Conservation (phyloP, 2,329 filamentous ascomycete species). For the Epichloe gansuensis region DNA sequence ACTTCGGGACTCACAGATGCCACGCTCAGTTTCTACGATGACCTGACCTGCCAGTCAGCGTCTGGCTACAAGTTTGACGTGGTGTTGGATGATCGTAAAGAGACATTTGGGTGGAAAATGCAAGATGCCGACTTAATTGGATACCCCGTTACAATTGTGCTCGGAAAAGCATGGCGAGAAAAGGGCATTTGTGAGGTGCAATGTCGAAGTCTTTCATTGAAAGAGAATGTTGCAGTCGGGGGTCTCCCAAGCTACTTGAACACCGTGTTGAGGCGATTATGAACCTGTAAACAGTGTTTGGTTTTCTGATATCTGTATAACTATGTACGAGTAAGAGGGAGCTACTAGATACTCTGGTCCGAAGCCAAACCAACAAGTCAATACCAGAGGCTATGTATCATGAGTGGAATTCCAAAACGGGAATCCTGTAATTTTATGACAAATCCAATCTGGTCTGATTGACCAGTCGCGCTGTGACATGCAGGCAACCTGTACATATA, state of each 20-base stretch:
- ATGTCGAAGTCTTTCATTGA: slow-evolving; percentile 54
- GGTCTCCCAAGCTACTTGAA: slow-evolving; percentile 31
- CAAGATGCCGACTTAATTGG: slow-evolving; percentile 81
- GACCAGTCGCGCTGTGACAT: no score
- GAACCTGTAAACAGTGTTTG: slow-evolving; percentile 6
- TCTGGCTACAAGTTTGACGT: slow-evolving; percentile 37
- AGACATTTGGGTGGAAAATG: slow-evolving; percentile 70
- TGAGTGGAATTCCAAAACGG: no score
- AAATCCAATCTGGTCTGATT: no score
- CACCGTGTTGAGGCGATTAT: slow-evolving; percentile 35
- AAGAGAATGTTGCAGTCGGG: slow-evolving; percentile 42
- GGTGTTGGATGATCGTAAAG: slow-evolving; percentile 60
- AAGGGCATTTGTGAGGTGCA: slow-evolving; percentile 60
- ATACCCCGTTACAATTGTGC: slow-evolving; percentile 69
- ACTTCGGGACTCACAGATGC: slow-evolving; percentile 32
- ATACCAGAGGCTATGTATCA: neutral
- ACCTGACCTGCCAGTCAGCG: slow-evolving; percentile 23
- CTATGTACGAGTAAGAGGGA: neutral
- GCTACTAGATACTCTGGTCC: neutral
- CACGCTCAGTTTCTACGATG: slow-evolving; percentile 50
- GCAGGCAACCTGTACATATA: no score
- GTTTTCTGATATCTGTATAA: neutral
- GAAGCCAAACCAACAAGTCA: neutral
- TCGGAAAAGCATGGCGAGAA: slow-evolving; percentile 58
- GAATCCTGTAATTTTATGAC: no score